A percentile compares a stretch with the other conserved stretches of the same genome.
These are phyloP conservation scores for Sordariomycetes sp. DNA, from an alignment of 2,329 filamentous ascomycete species.

Conservation along the genomic window DNA sequence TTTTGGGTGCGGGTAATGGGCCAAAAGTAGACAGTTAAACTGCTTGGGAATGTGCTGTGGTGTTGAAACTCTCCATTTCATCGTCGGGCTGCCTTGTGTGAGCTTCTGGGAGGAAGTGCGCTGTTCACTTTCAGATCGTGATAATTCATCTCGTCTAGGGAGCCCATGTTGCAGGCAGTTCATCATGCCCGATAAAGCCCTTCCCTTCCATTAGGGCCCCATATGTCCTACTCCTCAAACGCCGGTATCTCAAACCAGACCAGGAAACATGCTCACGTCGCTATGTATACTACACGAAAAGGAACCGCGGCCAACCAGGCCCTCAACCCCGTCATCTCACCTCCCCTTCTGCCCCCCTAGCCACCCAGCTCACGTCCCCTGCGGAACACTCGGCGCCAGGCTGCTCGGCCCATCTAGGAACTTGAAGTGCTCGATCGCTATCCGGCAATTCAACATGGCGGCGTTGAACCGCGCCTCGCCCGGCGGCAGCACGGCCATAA, in stretches of 20 bases:
- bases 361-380: neutral
- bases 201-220: neutral
- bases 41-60: neutral
- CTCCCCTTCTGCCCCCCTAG: neutral
- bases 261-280: neutral
- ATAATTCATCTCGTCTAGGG: too few relatives aligned
- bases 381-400: neutral
- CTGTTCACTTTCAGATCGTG: too few relatives aligned
- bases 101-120: too few relatives aligned
- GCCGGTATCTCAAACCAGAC: neutral
- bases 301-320: neutral
- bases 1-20: neutral
- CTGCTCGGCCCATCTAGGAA: slow-evolving; percentile 41
- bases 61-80: too few relatives aligned
- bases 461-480: slow-evolving; percentile 88
- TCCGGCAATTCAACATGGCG: slow-evolving; percentile 80
- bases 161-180: too few relatives aligned
- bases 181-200: neutral
- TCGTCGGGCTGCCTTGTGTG: too few relatives aligned
- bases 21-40: neutral
- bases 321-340: neutral
- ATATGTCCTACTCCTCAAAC: neutral
- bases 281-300: neutral
- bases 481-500: slow-evolving; percentile 83
- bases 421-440: slow-evolving; percentile 74